A percentile compares a stretch with the other conserved stretches of the same genome.
These are phyloP conservation scores for Alternaria brassicicola DNA, from an alignment of 2,329 filamentous ascomycete genomes.

Conservation along the genomic window DNA sequence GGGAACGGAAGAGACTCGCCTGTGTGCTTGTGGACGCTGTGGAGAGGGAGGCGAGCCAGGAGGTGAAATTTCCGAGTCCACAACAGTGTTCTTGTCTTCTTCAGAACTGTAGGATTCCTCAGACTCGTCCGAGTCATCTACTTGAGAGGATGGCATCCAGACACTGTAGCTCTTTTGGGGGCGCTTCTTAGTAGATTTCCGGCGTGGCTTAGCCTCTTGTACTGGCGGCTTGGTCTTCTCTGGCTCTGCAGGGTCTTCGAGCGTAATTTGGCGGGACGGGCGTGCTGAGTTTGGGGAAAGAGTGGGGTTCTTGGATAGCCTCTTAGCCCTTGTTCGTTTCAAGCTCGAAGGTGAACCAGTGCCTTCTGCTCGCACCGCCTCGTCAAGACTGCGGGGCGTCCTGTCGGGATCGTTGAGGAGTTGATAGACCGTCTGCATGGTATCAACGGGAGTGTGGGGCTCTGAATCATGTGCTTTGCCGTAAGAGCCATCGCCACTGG, in stretches of 20 bases:
- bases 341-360: slow-evolving; percentile 41
- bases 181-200: slow-evolving; percentile 41
- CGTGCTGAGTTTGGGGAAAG: slow-evolving; percentile 37
- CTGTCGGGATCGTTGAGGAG: slow-evolving; percentile 30
- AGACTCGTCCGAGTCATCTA: slow-evolving; percentile 40
- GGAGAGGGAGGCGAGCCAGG: slow-evolving; percentile 32
- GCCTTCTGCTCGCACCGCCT: slow-evolving; percentile 42
- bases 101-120: slow-evolving; percentile 26
- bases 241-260: slow-evolving; percentile 39
- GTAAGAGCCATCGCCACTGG: slow-evolving; percentile 47
- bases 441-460: slow-evolving; percentile 23
- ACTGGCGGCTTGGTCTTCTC: slow-evolving; percentile 16
- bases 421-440: slow-evolving; percentile 19
- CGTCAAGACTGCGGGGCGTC: slow-evolving; percentile 46
- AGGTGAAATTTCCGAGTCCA: slow-evolving; percentile 24
- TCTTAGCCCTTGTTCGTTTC: slow-evolving; percentile 49
- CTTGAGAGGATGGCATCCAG: slow-evolving; percentile 55
- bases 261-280: slow-evolving; percentile 44
- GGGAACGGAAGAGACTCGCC: slow-evolving; percentile 57
- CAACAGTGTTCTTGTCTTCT: slow-evolving; percentile 33
- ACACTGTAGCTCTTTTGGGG: slow-evolving; percentile 54
- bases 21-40: slow-evolving; percentile 48
- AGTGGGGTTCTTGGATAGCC: slow-evolving; percentile 41
- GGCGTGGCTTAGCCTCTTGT: slow-evolving; percentile 32
- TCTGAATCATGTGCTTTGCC: slow-evolving; percentile 21